These are phyloP conservation scores for Hansenula anomala DNA, from an alignment of 1,139 yeast species.

Conservation along the genomic window DNA sequence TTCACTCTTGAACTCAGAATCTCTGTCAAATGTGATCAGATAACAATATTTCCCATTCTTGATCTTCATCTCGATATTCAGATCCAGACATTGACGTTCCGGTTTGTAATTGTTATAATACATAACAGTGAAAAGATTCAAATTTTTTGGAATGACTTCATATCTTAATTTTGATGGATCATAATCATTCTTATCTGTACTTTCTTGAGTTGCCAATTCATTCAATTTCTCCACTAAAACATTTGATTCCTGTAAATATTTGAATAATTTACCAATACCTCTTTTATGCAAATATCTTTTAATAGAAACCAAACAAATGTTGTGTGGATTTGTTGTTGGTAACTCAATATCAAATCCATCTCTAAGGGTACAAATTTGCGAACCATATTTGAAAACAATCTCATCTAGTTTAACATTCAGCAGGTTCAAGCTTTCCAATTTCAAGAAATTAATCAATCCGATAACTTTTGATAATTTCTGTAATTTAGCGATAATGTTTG, in stretches of 20 bases:
- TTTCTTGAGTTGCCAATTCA: neutral
- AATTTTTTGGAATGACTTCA: conserved; percentile 18
- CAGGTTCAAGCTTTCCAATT: conserved; percentile 15
- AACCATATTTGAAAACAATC: conserved; percentile 21
- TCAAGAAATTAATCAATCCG: conserved; percentile 18
- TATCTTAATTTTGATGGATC: conserved; percentile 7
- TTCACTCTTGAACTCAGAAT: conserved; percentile 5
- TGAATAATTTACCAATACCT: conserved; percentile 19
- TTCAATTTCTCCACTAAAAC: conserved; percentile 14
- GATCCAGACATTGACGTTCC: conserved; percentile 5
- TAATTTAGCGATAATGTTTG: conserved; percentile 14
- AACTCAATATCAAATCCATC: conserved; percentile 18
- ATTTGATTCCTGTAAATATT: conserved; percentile 18
- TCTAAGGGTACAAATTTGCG: conserved; percentile 16
- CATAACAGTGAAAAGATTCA: conserved; percentile 14
- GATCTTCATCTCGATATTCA: conserved; percentile 13
- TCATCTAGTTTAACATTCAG: conserved; percentile 20
- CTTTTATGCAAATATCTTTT: conserved; percentile 14
- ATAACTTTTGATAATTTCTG: conserved; percentile 19
- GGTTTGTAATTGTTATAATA: conserved; percentile 12
- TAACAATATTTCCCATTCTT: conserved; percentile 5
- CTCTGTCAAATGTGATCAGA: conserved; percentile 5
- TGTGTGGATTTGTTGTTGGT: conserved; percentile 19
- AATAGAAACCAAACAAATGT: conserved; percentile 17
- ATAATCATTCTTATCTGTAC: neutral